Percentiles rank a stretch among this genome's conserved stretches.
Evolutionary conservation across 202 grass and related monocot species (phyloP).

Genomic region (Sporobolus alterniflorus): DNA sequence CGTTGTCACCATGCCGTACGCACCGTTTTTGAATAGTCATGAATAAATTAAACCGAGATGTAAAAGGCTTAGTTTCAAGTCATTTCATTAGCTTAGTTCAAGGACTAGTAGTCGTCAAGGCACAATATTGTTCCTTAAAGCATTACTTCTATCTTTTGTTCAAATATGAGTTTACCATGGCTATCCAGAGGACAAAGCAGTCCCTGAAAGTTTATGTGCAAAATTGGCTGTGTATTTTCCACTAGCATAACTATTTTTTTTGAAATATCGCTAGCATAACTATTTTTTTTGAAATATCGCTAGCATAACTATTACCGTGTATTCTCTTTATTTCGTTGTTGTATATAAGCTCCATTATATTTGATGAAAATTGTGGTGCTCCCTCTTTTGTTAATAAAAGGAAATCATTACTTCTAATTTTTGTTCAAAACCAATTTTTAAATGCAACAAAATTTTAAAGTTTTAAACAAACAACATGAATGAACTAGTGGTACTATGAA

Average conservation of each 20-base stretch:
- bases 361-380: not conserved
- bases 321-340: not conserved
- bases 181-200: not conserved
- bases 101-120: too few relatives aligned
- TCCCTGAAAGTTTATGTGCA: not conserved
- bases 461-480: not conserved
- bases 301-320: too few relatives aligned
- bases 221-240: not conserved
- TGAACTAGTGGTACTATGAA: conserved; percentile 8
- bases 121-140: not conserved
- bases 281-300: too few relatives aligned
- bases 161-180: not conserved
- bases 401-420: not conserved
- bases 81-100: too few relatives aligned
- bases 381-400: not conserved
- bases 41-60: too few relatives aligned
- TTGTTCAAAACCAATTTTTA: not conserved
- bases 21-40: too few relatives aligned
- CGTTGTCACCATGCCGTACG: too few relatives aligned
- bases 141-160: not conserved
- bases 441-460: not conserved
- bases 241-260: not conserved
- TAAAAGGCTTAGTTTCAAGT: too few relatives aligned
- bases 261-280: too few relatives aligned
- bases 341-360: not conserved